These are phyloP conservation scores for Nicotiana paniculata DNA, from an alignment of 257 asterid species.

Conservation along the genomic window DNA sequence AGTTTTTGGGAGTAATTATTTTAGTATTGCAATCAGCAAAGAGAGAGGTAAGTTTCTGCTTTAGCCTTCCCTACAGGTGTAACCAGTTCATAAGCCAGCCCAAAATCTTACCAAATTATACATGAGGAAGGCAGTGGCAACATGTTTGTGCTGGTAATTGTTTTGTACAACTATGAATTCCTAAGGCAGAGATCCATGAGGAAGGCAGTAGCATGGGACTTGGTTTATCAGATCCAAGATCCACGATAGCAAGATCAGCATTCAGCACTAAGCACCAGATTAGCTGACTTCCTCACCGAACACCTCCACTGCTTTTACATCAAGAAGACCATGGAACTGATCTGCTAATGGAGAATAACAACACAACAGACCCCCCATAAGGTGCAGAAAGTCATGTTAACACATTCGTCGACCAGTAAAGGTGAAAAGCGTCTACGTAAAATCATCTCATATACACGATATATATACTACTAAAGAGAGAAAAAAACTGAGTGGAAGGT, in stretches of 20 bases:
- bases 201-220: too few species aligned
- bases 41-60: slow-evolving; percentile 71
- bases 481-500: slow-evolving; percentile 13
- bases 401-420: background rate
- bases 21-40: slow-evolving; percentile 85
- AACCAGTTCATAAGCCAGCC: too few species aligned
- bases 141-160: too few species aligned
- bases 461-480: slow-evolving; percentile 11
- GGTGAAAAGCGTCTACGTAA: background rate
- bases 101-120: too few species aligned
- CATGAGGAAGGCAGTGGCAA: too few species aligned
- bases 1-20: slow-evolving; percentile 83
- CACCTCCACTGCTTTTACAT: background rate
- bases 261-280: background rate
- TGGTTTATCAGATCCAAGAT: background rate
- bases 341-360: background rate
- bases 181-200: too few species aligned
- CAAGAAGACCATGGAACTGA: background rate
- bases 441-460: background rate
- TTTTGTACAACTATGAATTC: too few species aligned
- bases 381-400: background rate
- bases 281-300: background rate
- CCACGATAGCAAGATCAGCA: too few species aligned
- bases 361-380: background rate
- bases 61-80: slow-evolving; percentile 54